phyloP scores from a whole-genome alignment of 1,284 basidiomycete species.

The Microbotryum lychnidis-dioicae region DNA sequence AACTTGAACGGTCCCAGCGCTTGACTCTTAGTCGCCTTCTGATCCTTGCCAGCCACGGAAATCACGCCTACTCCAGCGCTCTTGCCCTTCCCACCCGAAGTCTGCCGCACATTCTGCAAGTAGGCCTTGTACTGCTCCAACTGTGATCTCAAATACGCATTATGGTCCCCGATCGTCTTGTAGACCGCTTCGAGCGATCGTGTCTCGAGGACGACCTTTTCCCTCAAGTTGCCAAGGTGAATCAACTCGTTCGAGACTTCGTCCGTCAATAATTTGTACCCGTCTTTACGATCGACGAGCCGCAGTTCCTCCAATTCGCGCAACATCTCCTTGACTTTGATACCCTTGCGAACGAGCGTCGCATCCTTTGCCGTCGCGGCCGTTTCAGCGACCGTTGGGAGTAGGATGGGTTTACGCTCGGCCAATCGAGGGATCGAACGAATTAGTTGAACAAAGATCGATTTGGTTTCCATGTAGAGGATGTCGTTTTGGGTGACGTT shows the following conservation, averaged over 20 bases:
- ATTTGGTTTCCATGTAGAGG: slow-evolving; percentile 99
- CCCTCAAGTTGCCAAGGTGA: slow-evolving; percentile 89
- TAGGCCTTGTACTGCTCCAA: slow-evolving; percentile 99
- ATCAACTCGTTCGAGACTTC: slow-evolving; percentile 91
- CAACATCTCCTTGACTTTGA: slow-evolving; percentile 99
- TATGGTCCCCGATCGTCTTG: slow-evolving; percentile 98
- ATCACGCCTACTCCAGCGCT: slow-evolving; percentile 87
- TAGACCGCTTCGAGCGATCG: slow-evolving; percentile 89
- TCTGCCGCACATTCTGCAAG: slow-evolving; percentile 90
- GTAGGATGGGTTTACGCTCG: slow-evolving; percentile 79
- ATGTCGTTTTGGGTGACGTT: slow-evolving; percentile 96
- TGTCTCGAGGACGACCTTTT: slow-evolving; percentile 90
- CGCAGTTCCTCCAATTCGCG: slow-evolving; percentile 87
- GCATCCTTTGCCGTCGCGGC: slow-evolving; percentile 97
- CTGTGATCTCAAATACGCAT: slow-evolving; percentile 91
- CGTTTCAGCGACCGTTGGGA: slow-evolving; percentile 80
- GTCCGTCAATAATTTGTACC: slow-evolving; percentile 90
- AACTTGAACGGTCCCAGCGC: slow-evolving; percentile 92
- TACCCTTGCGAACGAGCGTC: slow-evolving; percentile 85
- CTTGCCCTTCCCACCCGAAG: slow-evolving; percentile 62
- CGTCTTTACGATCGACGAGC: slow-evolving; percentile 72
- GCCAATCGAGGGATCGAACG: slow-evolving; percentile 81
- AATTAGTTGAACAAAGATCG: slow-evolving; percentile 94
- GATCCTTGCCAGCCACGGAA: slow-evolving; percentile 92
- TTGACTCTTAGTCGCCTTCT: slow-evolving; percentile 64